Percentiles rank a stretch among this genome's conserved stretches.
These are phyloP conservation scores for Coleophoma crateriformis DNA, from an alignment of 2,329 filamentous ascomycete genomes.

Conservation along the genomic window DNA sequence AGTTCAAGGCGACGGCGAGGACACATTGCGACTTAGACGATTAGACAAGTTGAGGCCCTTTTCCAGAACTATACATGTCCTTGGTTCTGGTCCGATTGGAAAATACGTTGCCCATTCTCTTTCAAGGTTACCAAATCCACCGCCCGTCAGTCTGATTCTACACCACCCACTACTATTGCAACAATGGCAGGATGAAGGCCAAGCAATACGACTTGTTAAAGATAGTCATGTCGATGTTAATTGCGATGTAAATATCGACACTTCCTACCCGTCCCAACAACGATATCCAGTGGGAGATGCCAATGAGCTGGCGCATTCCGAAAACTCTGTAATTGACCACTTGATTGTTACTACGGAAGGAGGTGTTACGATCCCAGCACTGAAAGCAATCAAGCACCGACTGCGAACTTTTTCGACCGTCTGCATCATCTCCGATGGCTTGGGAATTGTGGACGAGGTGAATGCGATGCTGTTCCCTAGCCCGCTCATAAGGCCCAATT, in stretches of 20 bases:
- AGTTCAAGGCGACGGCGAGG: neutral
- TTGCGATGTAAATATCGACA: neutral
- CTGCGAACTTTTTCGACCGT: slow-evolving; percentile 66
- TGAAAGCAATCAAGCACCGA: slow-evolving; percentile 58
- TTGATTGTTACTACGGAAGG: slow-evolving; percentile 67
- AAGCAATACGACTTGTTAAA: slow-evolving; percentile 39
- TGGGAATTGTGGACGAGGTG: slow-evolving; percentile 78
- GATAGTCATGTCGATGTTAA: slow-evolving; percentile 30
- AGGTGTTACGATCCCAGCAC: slow-evolving; percentile 46
- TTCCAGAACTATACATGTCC: slow-evolving; percentile 47
- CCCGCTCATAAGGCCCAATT: slow-evolving; percentile 60
- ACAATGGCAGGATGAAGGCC: slow-evolving; percentile 39
- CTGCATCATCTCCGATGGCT: slow-evolving; percentile 72
- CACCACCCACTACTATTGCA: slow-evolving; percentile 39
- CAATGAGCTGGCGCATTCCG: slow-evolving; percentile 12
- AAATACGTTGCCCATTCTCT: slow-evolving; percentile 62
- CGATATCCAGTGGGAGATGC: slow-evolving; percentile 1
- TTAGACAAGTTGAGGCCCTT: neutral
- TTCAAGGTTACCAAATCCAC: slow-evolving; percentile 48
- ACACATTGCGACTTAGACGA: neutral
- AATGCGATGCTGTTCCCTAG: slow-evolving; percentile 67
- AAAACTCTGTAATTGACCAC: slow-evolving; percentile 50
- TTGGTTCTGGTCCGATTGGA: slow-evolving; percentile 60
- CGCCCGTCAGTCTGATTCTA: slow-evolving; percentile 59
- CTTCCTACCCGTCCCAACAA: neutral